phyloP scores from a whole-genome alignment of 1,284 basidiomycete genomes.

The Waitea zeae region DNA sequence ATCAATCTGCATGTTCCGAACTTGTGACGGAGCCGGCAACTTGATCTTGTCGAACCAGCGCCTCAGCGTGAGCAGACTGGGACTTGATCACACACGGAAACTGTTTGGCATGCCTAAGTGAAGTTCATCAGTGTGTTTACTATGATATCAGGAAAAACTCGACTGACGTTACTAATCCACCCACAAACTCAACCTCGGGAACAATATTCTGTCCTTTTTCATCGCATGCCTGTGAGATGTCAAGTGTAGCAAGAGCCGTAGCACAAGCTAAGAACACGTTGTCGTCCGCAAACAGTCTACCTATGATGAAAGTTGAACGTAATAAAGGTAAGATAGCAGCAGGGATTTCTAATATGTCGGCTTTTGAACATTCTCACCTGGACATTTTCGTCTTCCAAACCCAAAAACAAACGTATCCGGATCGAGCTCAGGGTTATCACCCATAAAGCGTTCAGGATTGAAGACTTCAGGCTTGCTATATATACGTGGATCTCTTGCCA shows the following conservation, averaged over 20 bases:
- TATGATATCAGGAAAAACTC: too few relatives aligned
- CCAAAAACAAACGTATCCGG: constrained; percentile 8
- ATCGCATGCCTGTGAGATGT: constrained; percentile 12
- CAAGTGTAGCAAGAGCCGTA: constrained; percentile 12
- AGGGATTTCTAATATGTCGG: too few relatives aligned
- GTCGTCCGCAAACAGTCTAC: constrained; percentile 12
- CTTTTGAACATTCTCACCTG: too few relatives aligned
- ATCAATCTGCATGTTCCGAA: too few relatives aligned
- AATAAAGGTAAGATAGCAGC: too few relatives aligned
- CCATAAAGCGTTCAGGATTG: constrained; percentile 7
- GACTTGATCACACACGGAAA: constrained; percentile 10
- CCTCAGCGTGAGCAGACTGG: constrained; percentile 7
- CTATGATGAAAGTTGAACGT: too few relatives aligned
- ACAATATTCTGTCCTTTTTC: constrained; percentile 11
- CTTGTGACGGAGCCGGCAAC: too few relatives aligned
- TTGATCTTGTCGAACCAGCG: too few relatives aligned
- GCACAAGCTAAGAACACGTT: constrained; percentile 15
- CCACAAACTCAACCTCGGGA: constrained; percentile 10
- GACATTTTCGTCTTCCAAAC: constrained; percentile 7
- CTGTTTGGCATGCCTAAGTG: constrained; percentile 10
- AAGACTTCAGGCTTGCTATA: constrained; percentile 7
- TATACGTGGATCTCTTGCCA: not conserved
- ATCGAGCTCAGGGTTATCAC: constrained; percentile 6
- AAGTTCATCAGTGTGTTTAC: too few relatives aligned
- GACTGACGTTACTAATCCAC: too few relatives aligned